Conservation (phyloP, 352 stramenopile species). For the Phytophthora uliginosa region DNA sequence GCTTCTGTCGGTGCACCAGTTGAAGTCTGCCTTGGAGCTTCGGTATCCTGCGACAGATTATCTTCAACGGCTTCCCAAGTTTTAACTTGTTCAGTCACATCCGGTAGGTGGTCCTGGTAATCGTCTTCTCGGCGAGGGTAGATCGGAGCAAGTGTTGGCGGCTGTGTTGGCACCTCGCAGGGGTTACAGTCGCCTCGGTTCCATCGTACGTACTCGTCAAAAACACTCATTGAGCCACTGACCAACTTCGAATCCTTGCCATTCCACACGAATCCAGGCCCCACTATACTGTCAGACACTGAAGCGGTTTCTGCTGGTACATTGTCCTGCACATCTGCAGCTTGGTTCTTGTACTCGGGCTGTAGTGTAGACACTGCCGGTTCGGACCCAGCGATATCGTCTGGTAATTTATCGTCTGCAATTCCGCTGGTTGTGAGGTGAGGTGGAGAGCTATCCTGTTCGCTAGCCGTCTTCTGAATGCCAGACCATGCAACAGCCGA, state of each 20-base stretch:
- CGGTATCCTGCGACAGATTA: not conserved
- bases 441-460: not conserved
- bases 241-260: not conserved
- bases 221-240: not conserved
- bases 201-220: slow-evolving; percentile 15
- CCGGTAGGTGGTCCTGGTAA: not conserved
- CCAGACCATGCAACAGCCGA: not conserved
- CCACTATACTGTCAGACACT: not conserved
- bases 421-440: not conserved
- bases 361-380: not conserved
- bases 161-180: slow-evolving; percentile 22
- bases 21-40: not conserved
- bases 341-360: not conserved
- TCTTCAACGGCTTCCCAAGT: not conserved
- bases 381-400: not conserved
- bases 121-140: slow-evolving; percentile 2
- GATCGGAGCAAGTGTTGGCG: slow-evolving; percentile 12
- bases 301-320: not conserved
- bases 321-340: not conserved
- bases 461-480: not conserved
- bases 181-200: slow-evolving; percentile 20
- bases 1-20: not conserved
- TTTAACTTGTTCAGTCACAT: not conserved
- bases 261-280: not conserved
- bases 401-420: not conserved